A percentile compares a stretch with the other conserved stretches of the same genome.
These are phyloP conservation scores for Dactylonectria estremocensis DNA, from an alignment of 2,329 filamentous ascomycete species.

Conservation along the genomic window DNA sequence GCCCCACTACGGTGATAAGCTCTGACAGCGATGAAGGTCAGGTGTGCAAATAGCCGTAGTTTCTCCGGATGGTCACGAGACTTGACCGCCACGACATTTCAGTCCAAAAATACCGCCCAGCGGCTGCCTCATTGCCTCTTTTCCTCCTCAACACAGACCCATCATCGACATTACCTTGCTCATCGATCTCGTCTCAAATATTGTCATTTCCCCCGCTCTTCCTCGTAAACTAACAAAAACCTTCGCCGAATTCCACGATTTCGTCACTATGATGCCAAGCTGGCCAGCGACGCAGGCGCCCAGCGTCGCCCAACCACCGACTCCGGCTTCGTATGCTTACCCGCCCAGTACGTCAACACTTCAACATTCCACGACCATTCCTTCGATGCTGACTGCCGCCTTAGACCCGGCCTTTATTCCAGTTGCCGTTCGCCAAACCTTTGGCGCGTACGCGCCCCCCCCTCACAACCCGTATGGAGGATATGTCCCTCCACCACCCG, in stretches of 20 bases:
- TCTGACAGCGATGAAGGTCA: slow-evolving; percentile 13
- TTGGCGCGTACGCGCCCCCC: slow-evolving; percentile 61
- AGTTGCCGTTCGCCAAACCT: slow-evolving; percentile 74
- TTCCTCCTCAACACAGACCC: slow-evolving; percentile 24
- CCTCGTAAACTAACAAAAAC: slow-evolving; percentile 45
- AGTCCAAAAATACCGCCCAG: slow-evolving; percentile 47
- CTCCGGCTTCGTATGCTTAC: slow-evolving; percentile 56
- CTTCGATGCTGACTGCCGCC: slow-evolving; percentile 43
- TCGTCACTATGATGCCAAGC: slow-evolving; percentile 54
- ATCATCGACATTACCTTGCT: slow-evolving; percentile 28
- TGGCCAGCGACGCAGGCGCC: slow-evolving; percentile 58
- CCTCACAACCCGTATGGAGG: slow-evolving; percentile 54
- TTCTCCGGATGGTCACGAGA: slow-evolving; percentile 46
- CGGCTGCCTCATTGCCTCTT: slow-evolving; percentile 20
- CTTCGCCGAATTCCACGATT: slow-evolving; percentile 35
- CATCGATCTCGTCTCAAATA: slow-evolving; percentile 31
- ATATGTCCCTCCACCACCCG: slow-evolving; percentile 50
- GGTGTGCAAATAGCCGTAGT: slow-evolving; percentile 30
- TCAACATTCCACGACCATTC: slow-evolving; percentile 5
- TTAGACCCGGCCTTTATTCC: slow-evolving; percentile 72
- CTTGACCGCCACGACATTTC: slow-evolving; percentile 45
- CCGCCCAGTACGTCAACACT: slow-evolving; percentile 54
- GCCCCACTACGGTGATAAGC: slow-evolving; percentile 42
- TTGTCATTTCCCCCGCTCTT: slow-evolving; percentile 32
- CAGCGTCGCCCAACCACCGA: slow-evolving; percentile 57